phyloP scores from a whole-genome alignment of 768 basidiomycete genomes.

The Boletus subcaerulescens region DNA sequence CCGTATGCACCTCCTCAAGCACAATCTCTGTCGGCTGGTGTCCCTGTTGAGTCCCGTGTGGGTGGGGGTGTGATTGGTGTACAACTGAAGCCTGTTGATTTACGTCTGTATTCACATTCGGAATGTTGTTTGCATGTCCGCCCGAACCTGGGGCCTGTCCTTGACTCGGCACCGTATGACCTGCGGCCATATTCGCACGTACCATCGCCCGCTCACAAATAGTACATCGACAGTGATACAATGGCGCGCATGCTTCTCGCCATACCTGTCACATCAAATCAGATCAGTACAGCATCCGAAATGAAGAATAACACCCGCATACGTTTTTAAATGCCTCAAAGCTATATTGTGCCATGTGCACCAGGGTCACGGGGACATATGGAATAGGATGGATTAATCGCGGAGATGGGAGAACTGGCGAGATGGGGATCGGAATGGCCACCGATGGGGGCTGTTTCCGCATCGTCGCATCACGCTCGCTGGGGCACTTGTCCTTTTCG shows the following conservation, averaged over 20 bases:
- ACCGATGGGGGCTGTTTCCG: constrained; percentile 30
- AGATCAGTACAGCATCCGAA: constrained; percentile 1
- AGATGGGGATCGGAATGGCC: constrained; percentile 39
- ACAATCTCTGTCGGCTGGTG: constrained; percentile 21
- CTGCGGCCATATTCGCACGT: constrained; percentile 44
- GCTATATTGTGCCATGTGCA: constrained; percentile 55
- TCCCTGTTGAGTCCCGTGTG: constrained; percentile 10
- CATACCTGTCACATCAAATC: constrained; percentile 46
- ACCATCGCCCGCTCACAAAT: constrained; percentile 69
- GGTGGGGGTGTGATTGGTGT: constrained; percentile 1
- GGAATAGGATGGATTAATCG: constrained; percentile 64
- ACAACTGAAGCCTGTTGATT: constrained; percentile 7
- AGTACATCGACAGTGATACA: constrained; percentile 71
- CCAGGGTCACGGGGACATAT: constrained; percentile 56
- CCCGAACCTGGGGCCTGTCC: constrained; percentile 13
- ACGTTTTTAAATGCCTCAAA: constrained; percentile 57
- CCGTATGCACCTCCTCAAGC: constrained; percentile 24
- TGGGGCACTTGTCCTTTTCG: constrained; percentile 37
- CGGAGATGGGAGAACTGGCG: constrained; percentile 63
- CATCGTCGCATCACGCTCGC: constrained; percentile 1
- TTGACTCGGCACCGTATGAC: constrained; percentile 33
- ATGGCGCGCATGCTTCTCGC: constrained; percentile 68
- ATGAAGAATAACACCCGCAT: constrained; percentile 24
- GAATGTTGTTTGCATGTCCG: neutral
- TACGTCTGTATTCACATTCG: neutral